Conservation (phyloP, 169 alveolate genomes). For the Theileria luwenshuni region DNA sequence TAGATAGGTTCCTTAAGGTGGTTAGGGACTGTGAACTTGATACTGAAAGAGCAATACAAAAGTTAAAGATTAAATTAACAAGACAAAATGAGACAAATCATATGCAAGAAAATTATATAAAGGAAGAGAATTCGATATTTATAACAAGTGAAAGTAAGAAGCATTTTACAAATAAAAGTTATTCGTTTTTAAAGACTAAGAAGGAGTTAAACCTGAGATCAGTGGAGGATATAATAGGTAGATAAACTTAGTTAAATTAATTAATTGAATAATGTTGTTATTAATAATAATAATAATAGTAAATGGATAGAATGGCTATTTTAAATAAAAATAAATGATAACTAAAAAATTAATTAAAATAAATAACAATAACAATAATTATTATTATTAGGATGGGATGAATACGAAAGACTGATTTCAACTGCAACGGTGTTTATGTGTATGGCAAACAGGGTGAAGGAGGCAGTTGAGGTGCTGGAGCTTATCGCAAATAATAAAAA, state of each 20-base stretch:
- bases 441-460: constrained; percentile 24
- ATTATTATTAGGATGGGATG: constrained; percentile 44
- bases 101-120: neutral
- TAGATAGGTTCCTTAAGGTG: constrained; percentile 48
- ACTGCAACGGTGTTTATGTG: constrained; percentile 57
- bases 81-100: neutral
- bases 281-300: too few relatives aligned
- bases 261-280: too few relatives aligned
- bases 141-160: constrained; percentile 2
- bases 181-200: constrained; percentile 47
- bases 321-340: neutral
- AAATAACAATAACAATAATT: neutral
- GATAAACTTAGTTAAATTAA: neutral
- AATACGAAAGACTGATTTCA: constrained; percentile 45
- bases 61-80: constrained; percentile 18
- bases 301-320: neutral
- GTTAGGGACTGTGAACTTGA: constrained; percentile 65
- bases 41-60: constrained; percentile 56
- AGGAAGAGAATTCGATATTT: constrained; percentile 21
- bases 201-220: constrained; percentile 64
- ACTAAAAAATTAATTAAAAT: too few relatives aligned
- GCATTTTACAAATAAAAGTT: constrained; percentile 23
- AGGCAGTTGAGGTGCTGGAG: constrained; percentile 58
- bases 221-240: constrained; percentile 66
- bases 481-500: constrained; percentile 48